Conservation (phyloP, 2,329 filamentous ascomycete species). For the Chaetomium strumarium region DNA sequence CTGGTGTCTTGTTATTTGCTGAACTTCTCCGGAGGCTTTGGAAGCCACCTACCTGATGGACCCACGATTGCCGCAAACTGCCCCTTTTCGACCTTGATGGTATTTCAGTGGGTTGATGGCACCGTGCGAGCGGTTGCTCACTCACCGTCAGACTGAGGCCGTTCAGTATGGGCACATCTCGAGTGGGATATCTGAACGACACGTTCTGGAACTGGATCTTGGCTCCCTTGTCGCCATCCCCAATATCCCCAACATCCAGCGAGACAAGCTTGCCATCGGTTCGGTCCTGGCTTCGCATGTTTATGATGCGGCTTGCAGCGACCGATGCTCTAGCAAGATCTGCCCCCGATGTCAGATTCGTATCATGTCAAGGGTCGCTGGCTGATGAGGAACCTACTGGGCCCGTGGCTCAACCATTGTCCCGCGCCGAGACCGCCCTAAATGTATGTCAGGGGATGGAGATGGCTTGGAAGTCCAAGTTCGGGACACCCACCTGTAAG, state of each 20-base stretch:
- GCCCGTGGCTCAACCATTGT: conserved; percentile 30
- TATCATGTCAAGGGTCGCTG: background rate
- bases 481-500: conserved; percentile 23
- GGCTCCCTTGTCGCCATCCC: conserved; percentile 27
- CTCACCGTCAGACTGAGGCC: conserved; percentile 55
- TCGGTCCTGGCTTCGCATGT: conserved; percentile 24
- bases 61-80: conserved; percentile 31
- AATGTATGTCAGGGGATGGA: background rate
- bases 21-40: background rate
- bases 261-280: conserved; percentile 24
- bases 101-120: background rate
- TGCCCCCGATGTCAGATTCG: conserved; percentile 8
- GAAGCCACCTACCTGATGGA: conserved; percentile 24
- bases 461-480: background rate
- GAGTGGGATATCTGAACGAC: conserved; percentile 64
- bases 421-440: conserved; percentile 30
- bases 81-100: conserved; percentile 24
- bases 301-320: conserved; percentile 29
- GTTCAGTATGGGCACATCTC: conserved; percentile 62
- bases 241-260: conserved; percentile 26
- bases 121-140: background rate
- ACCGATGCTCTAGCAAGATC: conserved; percentile 30
- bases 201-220: conserved; percentile 61
- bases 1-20: conserved; percentile 3
- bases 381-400: conserved; percentile 22